Conservation (phyloP, 2,329 filamentous ascomycete genomes). For the Epichloe sp. region DNA sequence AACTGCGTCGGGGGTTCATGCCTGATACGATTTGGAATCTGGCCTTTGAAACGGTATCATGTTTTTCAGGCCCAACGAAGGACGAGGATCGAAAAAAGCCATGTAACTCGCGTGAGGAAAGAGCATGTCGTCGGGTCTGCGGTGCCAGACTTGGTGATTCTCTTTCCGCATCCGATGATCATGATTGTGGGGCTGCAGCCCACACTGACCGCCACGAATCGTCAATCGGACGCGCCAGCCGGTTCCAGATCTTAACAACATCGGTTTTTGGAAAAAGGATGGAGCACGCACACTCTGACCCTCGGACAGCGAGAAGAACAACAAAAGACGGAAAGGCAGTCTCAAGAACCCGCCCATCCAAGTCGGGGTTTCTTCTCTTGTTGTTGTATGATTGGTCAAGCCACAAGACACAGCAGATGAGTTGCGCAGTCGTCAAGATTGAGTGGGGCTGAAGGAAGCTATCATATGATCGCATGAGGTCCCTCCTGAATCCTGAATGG, state of each 20-base stretch:
- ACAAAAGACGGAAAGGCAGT: neutral
- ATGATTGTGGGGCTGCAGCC: neutral
- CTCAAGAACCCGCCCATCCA: too few relatives aligned
- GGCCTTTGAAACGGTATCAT: too few relatives aligned
- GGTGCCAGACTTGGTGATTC: neutral
- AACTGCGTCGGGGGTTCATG: too few relatives aligned
- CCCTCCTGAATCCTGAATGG: neutral
- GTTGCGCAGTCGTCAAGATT: too few relatives aligned
- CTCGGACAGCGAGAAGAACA: neutral
- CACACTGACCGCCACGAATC: constrained; percentile 1
- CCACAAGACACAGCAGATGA: too few relatives aligned
- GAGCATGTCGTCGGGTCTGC: neutral
- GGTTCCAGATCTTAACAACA: neutral
- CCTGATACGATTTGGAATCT: too few relatives aligned
- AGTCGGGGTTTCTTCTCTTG: too few relatives aligned
- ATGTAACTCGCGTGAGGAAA: neutral
- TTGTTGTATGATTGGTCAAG: too few relatives aligned
- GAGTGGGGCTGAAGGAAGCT: too few relatives aligned
- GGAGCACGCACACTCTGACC: too few relatives aligned
- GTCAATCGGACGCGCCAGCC: neutral
- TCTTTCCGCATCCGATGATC: neutral
- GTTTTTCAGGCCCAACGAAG: too few relatives aligned
- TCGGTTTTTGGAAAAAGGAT: neutral
- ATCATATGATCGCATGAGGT: neutral
- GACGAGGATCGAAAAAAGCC: neutral